Conservation (phyloP, 441 rosid genomes). For the Populus hybrid region DNA sequence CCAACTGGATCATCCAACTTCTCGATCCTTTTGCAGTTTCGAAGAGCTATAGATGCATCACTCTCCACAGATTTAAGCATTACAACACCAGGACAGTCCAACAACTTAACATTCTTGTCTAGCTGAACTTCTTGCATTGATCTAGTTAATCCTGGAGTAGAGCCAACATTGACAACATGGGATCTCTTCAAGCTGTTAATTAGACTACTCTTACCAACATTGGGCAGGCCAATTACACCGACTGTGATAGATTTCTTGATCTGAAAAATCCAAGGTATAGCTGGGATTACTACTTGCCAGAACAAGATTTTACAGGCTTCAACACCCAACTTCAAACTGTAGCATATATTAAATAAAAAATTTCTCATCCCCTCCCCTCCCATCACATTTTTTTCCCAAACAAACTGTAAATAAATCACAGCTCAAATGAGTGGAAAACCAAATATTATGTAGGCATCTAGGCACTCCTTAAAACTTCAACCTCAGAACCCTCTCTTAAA, state of each 20-base stretch:
- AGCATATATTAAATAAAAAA: background rate
- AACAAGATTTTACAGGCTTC: conserved; percentile 1
- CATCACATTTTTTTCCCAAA: no score
- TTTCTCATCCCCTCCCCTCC: background rate
- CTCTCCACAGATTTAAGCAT: conserved; percentile 75
- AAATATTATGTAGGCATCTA: background rate
- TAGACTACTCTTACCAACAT: conserved; percentile 98
- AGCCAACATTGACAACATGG: conserved; percentile 90
- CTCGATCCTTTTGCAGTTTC: conserved; percentile 94
- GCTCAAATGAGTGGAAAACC: background rate
- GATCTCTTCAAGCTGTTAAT: conserved; percentile 96
- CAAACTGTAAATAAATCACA: background rate
- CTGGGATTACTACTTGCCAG: background rate
- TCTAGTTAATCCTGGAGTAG: conserved; percentile 93
- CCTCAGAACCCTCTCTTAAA: background rate
- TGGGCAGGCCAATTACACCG: conserved; percentile 90
- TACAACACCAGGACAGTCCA: conserved; percentile 98
- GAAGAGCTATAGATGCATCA: conserved; percentile 76
- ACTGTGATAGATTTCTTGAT: conserved; percentile 90
- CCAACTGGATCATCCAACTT: conserved; percentile 88
- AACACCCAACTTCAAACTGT: background rate
- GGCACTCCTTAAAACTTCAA: background rate
- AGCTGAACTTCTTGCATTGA: conserved; percentile 95
- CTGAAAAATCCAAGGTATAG: conserved; percentile 40
- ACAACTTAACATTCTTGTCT: conserved; percentile 82